A percentile compares a stretch with the other conserved stretches of the same genome.
Conservation (phyloP, 2,329 filamentous ascomycete species). For the Fusarium devonianum region DNA sequence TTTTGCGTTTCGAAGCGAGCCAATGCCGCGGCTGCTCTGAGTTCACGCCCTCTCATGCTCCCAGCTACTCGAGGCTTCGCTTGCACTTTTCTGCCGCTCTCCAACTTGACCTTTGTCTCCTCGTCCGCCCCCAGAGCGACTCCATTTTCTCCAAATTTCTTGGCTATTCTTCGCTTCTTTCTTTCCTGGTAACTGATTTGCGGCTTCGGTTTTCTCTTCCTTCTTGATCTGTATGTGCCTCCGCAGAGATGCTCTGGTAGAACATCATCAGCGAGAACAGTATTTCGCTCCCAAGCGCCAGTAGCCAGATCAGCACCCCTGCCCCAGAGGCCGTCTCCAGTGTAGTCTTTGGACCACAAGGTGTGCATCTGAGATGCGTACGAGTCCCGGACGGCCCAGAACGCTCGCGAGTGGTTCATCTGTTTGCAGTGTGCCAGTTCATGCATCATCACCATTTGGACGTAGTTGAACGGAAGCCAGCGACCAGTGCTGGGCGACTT, state of each 20-base stretch:
- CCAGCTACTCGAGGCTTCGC: constrained; percentile 76
- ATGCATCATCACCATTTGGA: constrained; percentile 97
- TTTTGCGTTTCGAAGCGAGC: constrained; percentile 71
- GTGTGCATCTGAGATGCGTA: constrained; percentile 75
- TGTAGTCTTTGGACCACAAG: constrained; percentile 75
- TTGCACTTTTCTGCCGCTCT: constrained; percentile 68
- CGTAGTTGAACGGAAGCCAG: constrained; percentile 84
- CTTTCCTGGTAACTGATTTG: constrained; percentile 72
- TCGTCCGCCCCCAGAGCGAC: constrained; percentile 74
- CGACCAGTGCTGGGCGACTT: constrained; percentile 67
- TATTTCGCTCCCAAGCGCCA: constrained; percentile 65
- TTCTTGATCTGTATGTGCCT: constrained; percentile 73
- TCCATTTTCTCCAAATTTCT: constrained; percentile 79
- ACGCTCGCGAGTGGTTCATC: constrained; percentile 86
- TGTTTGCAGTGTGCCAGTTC: constrained; percentile 88
- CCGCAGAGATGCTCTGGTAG: constrained; percentile 80
- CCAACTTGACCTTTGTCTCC: constrained; percentile 68
- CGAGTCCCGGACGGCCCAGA: constrained; percentile 80
- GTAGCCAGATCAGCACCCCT: constrained; percentile 69
- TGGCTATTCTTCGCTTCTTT: constrained; percentile 74
- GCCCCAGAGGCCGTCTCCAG: constrained; percentile 86
- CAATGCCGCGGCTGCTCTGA: constrained; percentile 78
- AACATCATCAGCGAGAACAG: constrained; percentile 59
- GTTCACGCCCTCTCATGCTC: constrained; percentile 76
- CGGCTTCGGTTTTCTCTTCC: constrained; percentile 62